Conservation (phyloP, 768 basidiomycete species). For the Collybiopsis luxurians region DNA sequence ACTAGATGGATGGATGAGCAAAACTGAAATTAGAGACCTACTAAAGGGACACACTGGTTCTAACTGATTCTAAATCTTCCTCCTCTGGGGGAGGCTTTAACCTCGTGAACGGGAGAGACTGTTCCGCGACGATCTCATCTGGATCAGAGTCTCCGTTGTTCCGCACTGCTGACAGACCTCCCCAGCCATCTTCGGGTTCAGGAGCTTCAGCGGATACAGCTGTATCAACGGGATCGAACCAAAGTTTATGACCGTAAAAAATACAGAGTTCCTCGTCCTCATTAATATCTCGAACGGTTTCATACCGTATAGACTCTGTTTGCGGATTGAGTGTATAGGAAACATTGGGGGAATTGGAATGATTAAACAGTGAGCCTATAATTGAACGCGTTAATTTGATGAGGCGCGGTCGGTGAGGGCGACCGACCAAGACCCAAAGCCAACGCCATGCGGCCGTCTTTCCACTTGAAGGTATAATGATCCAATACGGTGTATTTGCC, state of each 20-base stretch:
- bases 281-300: constrained; percentile 48
- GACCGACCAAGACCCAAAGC: constrained; percentile 69
- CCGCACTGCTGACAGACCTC: constrained; percentile 30
- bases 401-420: constrained; percentile 8
- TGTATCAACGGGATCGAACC: constrained; percentile 50
- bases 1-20: constrained; percentile 33
- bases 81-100: constrained; percentile 65
- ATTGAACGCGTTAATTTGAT: too few relatives aligned
- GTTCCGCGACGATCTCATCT: constrained; percentile 51
- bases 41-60: constrained; percentile 43
- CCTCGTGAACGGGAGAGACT: constrained; percentile 63
- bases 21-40: neutral
- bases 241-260: constrained; percentile 67
- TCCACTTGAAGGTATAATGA: constrained; percentile 77
- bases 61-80: constrained; percentile 51
- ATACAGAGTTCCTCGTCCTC: constrained; percentile 77
- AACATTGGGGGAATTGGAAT: constrained; percentile 67
- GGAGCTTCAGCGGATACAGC: constrained; percentile 7
- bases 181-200: constrained; percentile 43
- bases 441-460: constrained; percentile 71
- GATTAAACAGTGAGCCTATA: constrained; percentile 88
- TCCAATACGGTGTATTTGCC: constrained; percentile 65
- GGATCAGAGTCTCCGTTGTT: constrained; percentile 17
- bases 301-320: constrained; percentile 62
- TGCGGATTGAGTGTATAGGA: constrained; percentile 54